Evolutionary conservation across 305 asterid genomes (phyloP).

Genomic region (Rubia balearica): DNA sequence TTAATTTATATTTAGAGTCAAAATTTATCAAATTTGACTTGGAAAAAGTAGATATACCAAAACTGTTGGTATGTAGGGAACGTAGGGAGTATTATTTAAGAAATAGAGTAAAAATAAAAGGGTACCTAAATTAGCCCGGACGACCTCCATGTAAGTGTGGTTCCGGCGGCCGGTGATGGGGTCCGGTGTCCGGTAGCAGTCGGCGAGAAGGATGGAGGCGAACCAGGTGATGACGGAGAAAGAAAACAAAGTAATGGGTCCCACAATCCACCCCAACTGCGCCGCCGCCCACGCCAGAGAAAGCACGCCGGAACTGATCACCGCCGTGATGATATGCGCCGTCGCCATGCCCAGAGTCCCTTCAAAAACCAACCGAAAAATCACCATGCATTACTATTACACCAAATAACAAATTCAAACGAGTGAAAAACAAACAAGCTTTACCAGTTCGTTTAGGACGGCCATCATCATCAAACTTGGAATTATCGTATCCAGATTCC

Average conservation of each 20-base stretch:
- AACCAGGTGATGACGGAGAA: constrained; percentile 51
- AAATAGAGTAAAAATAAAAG: not conserved
- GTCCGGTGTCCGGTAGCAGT: constrained; percentile 38
- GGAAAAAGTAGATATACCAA: too few species aligned
- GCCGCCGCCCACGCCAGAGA: constrained; percentile 67
- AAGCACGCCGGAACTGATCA: constrained; percentile 65
- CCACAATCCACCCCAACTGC: constrained; percentile 68
- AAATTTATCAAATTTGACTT: too few species aligned
- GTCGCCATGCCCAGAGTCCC: constrained; percentile 41
- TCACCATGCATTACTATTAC: not conserved
- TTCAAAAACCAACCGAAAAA: constrained; percentile 4
- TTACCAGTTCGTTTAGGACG: constrained; percentile 46
- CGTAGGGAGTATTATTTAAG: too few species aligned
- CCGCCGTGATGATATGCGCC: constrained; percentile 67
- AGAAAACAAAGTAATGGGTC: constrained; percentile 33
- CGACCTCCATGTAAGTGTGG: constrained; percentile 42
- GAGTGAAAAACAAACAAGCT: too few species aligned
- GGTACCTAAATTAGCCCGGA: constrained; percentile 37
- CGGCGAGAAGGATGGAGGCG: constrained; percentile 45
- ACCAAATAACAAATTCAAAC: not conserved
- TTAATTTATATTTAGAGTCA: too few species aligned
- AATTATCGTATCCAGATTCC: constrained; percentile 21
- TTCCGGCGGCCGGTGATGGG: constrained; percentile 39
- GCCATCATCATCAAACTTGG: constrained; percentile 58
- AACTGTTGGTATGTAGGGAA: too few species aligned